phyloP scores from a whole-genome alignment of 2,329 filamentous ascomycete species.

The Hirsutella rhossiliensis region DNA sequence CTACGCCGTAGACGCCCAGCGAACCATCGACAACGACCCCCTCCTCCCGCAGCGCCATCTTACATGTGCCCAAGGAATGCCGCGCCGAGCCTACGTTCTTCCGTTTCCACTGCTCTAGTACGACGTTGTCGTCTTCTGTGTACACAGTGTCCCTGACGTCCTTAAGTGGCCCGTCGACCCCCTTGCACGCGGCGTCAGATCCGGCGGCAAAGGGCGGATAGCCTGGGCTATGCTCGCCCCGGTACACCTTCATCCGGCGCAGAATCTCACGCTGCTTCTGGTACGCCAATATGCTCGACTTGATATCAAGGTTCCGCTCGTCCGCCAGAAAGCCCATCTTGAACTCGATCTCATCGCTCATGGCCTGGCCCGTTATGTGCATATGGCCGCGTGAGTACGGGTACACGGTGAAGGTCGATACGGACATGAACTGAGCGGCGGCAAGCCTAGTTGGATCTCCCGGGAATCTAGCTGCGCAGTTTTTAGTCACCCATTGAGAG shows the following conservation, averaged over 20 bases:
- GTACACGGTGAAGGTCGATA: conserved; percentile 42
- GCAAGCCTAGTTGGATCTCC: conserved; percentile 1
- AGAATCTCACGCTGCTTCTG: conserved; percentile 50
- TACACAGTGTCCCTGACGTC: conserved; percentile 20
- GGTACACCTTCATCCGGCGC: conserved; percentile 40
- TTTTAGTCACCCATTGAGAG: not conserved
- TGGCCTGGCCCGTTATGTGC: conserved; percentile 31
- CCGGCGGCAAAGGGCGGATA: conserved; percentile 21
- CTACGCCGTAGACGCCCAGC: not conserved
- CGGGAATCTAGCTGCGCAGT: conserved; percentile 1
- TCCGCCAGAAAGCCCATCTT: conserved; percentile 36
- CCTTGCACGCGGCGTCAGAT: not conserved
- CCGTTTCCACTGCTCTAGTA: conserved; percentile 30
- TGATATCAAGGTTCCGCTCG: conserved; percentile 43
- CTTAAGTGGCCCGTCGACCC: conserved; percentile 3
- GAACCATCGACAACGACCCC: not conserved
- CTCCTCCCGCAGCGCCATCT: conserved; percentile 1
- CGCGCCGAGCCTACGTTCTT: conserved; percentile 26
- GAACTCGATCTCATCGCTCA: conserved; percentile 26
- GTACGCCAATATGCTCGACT: conserved; percentile 49
- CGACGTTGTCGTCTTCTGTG: conserved; percentile 31
- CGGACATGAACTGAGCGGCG: conserved; percentile 24
- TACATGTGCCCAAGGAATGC: conserved; percentile 17
- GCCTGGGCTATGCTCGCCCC: conserved; percentile 26
- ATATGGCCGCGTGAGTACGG: conserved; percentile 49